Evolutionary conservation across 192 early-diverging fungal species (phyloP).

Genomic region (Coemansia sp.): DNA sequence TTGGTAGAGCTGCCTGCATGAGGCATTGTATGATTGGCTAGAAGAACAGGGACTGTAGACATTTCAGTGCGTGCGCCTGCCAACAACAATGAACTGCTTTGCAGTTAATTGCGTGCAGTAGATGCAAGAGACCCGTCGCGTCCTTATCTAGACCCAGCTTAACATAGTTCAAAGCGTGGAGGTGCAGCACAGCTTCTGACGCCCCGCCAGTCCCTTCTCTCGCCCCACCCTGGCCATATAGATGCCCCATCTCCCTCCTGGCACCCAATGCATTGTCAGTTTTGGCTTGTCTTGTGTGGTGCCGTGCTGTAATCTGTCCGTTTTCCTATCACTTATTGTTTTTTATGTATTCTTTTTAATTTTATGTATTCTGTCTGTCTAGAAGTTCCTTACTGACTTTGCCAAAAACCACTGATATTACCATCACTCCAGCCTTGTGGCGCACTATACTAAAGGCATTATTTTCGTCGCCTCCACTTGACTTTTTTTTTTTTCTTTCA

Average conservation of each 20-base stretch:
- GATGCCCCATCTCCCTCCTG: constrained; percentile 1
- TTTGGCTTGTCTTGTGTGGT: constrained; percentile 12
- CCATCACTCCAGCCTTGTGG: background rate
- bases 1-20: background rate
- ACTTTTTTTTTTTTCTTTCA: background rate
- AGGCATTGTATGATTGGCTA: background rate
- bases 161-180: background rate
- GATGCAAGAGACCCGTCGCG: background rate
- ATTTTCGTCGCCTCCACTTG: background rate
- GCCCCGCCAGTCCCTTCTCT: background rate
- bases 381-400: constrained; percentile 1
- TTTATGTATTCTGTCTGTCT: constrained; percentile 26
- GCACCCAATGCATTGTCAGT: constrained; percentile 3
- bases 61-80: background rate
- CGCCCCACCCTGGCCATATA: constrained; percentile 14
- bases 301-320: constrained; percentile 16
- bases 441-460: background rate
- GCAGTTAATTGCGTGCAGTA: constrained; percentile 21
- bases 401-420: constrained; percentile 4
- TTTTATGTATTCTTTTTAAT: constrained; percentile 13
- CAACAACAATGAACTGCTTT: constrained; percentile 14
- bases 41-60: constrained; percentile 5
- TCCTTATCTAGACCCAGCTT: background rate
- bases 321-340: constrained; percentile 6
- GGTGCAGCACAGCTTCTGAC: background rate